These are phyloP conservation scores for Incumbomyces lentus DNA, from an alignment of 2,329 filamentous ascomycete genomes.

Conservation along the genomic window DNA sequence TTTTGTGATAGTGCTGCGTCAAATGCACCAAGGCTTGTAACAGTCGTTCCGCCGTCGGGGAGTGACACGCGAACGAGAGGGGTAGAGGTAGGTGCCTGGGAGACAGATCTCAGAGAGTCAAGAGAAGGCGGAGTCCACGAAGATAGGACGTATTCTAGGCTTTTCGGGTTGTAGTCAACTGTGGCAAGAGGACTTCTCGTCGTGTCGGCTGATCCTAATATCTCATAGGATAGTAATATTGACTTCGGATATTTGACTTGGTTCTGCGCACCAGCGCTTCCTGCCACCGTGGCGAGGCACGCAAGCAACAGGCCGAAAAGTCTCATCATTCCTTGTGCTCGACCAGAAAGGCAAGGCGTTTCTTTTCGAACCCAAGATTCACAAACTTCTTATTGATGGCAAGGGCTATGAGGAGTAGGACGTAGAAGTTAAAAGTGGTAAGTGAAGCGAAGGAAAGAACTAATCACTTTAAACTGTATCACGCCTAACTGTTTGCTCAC, in stretches of 20 bases:
- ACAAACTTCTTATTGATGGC: too few relatives aligned
- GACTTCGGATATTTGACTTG: slow-evolving; percentile 13
- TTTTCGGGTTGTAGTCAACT: slow-evolving; percentile 32
- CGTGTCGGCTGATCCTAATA: slow-evolving; percentile 13
- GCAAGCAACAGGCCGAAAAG: background rate
- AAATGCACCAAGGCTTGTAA: slow-evolving; percentile 30
- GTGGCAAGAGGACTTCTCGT: slow-evolving; percentile 26
- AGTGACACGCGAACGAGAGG: slow-evolving; percentile 37
- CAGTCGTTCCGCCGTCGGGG: slow-evolving; percentile 26
- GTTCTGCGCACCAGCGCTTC: background rate
- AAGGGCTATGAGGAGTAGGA: too few relatives aligned
- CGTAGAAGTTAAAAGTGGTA: background rate
- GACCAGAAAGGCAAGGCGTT: too few relatives aligned
- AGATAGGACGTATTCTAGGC: slow-evolving; percentile 27
- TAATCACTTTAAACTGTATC: background rate
- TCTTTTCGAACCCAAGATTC: too few relatives aligned
- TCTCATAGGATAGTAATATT: slow-evolving; percentile 18
- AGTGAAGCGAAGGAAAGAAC: slow-evolving; percentile 1
- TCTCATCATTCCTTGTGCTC: background rate
- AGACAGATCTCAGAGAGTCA: slow-evolving; percentile 11
- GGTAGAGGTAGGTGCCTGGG: slow-evolving; percentile 39
- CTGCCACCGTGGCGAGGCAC: background rate
- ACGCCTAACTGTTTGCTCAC: background rate
- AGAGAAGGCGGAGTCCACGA: slow-evolving; percentile 30
- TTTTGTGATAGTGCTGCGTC: slow-evolving; percentile 22